Base-by-base conservation (phyloP, 2,329 filamentous ascomycete genomes). In the Diaporthe humulicola region DNA sequence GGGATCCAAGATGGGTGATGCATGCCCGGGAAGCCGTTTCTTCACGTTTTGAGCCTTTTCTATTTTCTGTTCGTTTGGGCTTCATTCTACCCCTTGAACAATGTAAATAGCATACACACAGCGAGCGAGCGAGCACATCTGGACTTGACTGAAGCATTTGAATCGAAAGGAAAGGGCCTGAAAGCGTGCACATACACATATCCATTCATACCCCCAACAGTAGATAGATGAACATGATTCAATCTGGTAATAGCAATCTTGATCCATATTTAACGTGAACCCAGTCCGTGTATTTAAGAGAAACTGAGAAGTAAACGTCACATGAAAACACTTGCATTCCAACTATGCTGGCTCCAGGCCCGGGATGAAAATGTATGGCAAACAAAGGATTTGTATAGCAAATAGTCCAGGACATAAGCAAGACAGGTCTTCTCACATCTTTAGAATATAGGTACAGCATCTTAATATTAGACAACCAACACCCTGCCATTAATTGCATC, bases 101-200 rank as follows among this genome's bases (percentile, higher is more conserved):
- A 48, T 42, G 40, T 30, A 45, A 40, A 42, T 40, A 45, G 60
- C 61, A 67, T 52, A 40, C 28, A 64, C 10, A 36, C 48, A 74
- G 61, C 64, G 64, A 70, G 60, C 60, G 60, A 73, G 72, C 72
- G 72, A 70, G 66, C 66, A 56, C 40, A 38, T 36, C 19, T 71
- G 66, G 61, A 61, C 66, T 60, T 74, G 56, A 60, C 33, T 70
- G 72, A 58, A 70, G 52, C 66, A 56, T 74, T 70, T 71, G 66
- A 52, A 38, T n/a, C 25, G 42, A 42, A 42, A 17, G 50, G 50
- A 22, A 28, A 12, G 50, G 40, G 10, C 36, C 38, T 64, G n/a
- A 38, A 33, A 52, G 61, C 54, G 40, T 33, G 45, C 66, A 60
- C 36, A 60, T 54, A 57, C 22, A 70, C 28, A 50, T 30, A n/a